Evolutionary conservation across 2,329 filamentous ascomycete species (phyloP), one percentile per base, ranked within the genome.

Genomic region (Neopestalotiopsis sp.): DNA sequence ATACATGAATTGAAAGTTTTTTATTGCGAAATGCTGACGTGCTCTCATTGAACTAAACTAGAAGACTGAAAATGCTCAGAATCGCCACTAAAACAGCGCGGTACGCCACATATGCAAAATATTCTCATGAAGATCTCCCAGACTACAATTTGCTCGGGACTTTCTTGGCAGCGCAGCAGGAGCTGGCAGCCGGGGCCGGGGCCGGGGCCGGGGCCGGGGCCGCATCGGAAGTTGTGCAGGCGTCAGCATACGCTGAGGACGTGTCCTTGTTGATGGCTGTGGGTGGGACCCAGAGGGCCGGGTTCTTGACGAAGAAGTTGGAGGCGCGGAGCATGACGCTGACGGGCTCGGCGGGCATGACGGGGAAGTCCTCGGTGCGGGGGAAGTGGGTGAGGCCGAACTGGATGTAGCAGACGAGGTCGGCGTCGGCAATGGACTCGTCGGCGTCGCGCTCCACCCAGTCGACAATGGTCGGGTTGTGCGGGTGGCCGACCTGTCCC

Each of bases 361-460:
- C 66, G 64, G 69, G 86, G 77, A 88, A 89, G 73, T 89, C 87
- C 76, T 89, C 87, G 17, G 85, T 82, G 45, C 85, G 77, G 0
- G 85, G 84, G 68, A 88, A 82, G 70, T 89, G 87, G 34, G 87
- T 89, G 69, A 89, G 83, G 14, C 65, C 87, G 59, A 71, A 71
- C 63, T 70, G 69, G 6, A 89, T 77, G 69, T 84, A 90, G 65
- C 88, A 80, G 3, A 89, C 87, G 17, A 89, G 80, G 74, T 90
- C 87, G 4, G 84, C 82, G 69, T 89, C 86, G 67, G 85, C 83
- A 65, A 88, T 85, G 61, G 80, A 80, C 68, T 88, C 87, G 68
- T 85, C 82, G n/a, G 88, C 87, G 68, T 85, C 82, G n/a, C 85
- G n/a, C 17, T 84, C 80, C 0, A 84, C 86, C 81, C 84, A 86